Percentiles rank a stretch among this genome's conserved stretches.
Conservation (phyloP, 208 protist species). For the Crithidia brevicula region DNA sequence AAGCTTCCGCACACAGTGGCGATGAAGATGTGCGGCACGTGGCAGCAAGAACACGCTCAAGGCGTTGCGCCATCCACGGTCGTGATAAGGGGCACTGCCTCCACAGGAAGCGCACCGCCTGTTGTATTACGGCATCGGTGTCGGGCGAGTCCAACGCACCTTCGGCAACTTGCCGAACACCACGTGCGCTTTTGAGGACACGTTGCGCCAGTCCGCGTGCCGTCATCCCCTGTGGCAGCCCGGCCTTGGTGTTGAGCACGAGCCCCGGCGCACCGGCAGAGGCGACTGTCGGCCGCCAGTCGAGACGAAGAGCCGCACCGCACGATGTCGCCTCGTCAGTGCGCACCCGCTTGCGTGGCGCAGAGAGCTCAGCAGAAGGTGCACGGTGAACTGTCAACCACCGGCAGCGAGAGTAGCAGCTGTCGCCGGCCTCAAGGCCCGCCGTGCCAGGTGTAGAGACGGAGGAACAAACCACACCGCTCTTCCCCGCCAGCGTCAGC, state of each 20-base stretch:
- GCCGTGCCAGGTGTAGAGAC: not conserved
- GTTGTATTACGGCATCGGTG: not conserved
- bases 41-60: conserved; percentile 5
- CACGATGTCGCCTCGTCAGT: too few species aligned
- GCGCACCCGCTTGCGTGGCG: not conserved
- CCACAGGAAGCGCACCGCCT: conserved; percentile 1
- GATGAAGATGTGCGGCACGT: too few species aligned
- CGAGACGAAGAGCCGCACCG: too few species aligned
- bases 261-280: conserved; percentile 20
- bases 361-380: not conserved
- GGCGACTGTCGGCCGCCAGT: too few species aligned
- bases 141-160: too few species aligned
- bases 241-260: conserved; percentile 77
- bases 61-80: conserved; percentile 52
- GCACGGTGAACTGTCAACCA: conserved; percentile 27
- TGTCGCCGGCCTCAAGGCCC: conserved; percentile 5
- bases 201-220: conserved; percentile 13
- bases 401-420: conserved; percentile 36
- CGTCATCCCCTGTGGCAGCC: conserved; percentile 63
- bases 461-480: too few species aligned
- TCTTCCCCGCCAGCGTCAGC: not conserved
- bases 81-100: conserved; percentile 54
- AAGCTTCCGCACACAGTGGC: too few species aligned
- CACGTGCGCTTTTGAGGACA: not conserved
- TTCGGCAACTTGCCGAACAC: too few species aligned